Evolutionary conservation across 805 yeast genomes (phyloP).

Genomic region (Ogataea philodendri): DNA sequence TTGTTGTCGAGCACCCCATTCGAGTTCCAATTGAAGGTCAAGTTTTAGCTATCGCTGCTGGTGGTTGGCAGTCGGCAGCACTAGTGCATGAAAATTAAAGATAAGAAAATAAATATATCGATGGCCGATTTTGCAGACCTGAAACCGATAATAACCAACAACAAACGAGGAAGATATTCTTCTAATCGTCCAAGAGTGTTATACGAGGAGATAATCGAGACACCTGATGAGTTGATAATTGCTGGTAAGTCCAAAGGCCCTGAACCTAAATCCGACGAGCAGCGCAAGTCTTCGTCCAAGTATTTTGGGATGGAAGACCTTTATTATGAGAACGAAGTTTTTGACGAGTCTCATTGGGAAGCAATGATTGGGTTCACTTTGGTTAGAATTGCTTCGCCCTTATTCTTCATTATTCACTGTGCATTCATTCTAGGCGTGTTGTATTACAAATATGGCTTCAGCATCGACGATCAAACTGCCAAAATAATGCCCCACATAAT

Average conservation of each 20-base stretch:
- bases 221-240: conserved; percentile 20
- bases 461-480: conserved; percentile 12
- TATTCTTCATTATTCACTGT: conserved; percentile 28
- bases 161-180: conserved; percentile 16
- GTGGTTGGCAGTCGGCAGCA: conserved; percentile 82
- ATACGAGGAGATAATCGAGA: too few relatives aligned
- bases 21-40: conserved; percentile 39
- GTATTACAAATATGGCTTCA: conserved; percentile 21
- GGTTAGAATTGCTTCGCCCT: conserved; percentile 28
- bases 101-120: conserved; percentile 7
- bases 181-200: too few relatives aligned
- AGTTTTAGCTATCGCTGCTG: conserved; percentile 64
- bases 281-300: conserved; percentile 4
- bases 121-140: conserved; percentile 25
- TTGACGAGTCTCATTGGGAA: conserved; percentile 23
- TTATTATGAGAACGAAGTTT: conserved; percentile 12
- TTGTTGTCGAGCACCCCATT: conserved; percentile 40
- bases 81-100: conserved; percentile 34
- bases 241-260: conserved; percentile 5
- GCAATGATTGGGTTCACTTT: conserved; percentile 27
- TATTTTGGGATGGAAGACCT: conserved; percentile 13
- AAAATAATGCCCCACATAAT: conserved; percentile 21
- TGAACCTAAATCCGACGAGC: not conserved
- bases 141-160: conserved; percentile 19
- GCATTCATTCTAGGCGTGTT: conserved; percentile 17